Evolutionary conservation across 2,329 filamentous ascomycete species (phyloP), one percentile per base, ranked within the genome.

Genomic region (Aureobasidium sp.): DNA sequence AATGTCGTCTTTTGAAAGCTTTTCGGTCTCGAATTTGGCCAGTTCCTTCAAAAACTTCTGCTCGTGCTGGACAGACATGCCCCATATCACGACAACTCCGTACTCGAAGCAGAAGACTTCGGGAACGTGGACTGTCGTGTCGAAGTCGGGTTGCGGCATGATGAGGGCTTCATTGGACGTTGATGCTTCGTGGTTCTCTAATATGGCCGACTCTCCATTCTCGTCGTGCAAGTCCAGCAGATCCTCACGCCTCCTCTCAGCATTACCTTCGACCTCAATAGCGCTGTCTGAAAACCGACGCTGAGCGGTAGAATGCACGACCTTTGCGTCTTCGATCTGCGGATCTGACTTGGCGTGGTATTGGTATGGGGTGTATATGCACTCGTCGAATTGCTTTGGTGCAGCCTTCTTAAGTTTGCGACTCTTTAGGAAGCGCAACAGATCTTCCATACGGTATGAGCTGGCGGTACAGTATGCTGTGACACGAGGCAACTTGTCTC

Each of bases 41-140:
- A 99, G 89, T 70, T 99, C 93, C 68, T 94, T 94, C 17, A 99
- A 79, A 71, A 99, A 96, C 42, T 89, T 85, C 67, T 90, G 87
- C 77, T 99, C 94, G 69, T 99, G 89, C 34, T 84, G 82, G n/a
- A 89, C 80, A 0, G 89, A 88, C 94, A 99, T 97, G 68, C 94
- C 94, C 94, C 94, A 99, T 72, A 97, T 91, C 15, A 99, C 94
- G 5, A 97, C 90, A 2, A 96, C 96, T 63, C 94, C 94, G 71
- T 99, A 99, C 72, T 97, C 90, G 71, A 97, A 99, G 14, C 99
- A 81, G 73, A 99, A 99, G 2, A 97, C 84, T 74, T 99, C 94
- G 0, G 94, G 92, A 0, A 89, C 96, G 74, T 97, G 91, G 3
- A 97, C 88, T 52, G 88, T 83, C 2, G 84, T 96, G 71, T 97